phyloP scores from a whole-genome alignment of 805 yeast species.

The Trichomonascus vanleenenianus region DNA sequence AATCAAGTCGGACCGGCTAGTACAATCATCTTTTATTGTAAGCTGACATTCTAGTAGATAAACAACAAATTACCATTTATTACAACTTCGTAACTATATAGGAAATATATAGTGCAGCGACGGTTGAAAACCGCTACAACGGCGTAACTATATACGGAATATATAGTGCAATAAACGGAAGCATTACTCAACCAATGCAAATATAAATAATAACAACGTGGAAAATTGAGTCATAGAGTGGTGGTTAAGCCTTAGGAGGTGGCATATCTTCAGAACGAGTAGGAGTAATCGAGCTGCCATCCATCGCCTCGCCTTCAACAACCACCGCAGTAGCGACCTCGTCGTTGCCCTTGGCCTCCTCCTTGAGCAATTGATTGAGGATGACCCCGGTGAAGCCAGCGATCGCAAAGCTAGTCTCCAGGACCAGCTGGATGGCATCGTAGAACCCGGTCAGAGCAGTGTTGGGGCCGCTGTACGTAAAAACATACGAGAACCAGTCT shows the following conservation, averaged over 20 bases:
- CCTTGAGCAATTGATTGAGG: conserved; percentile 55
- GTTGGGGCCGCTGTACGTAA: conserved; percentile 61
- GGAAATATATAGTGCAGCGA: not conserved
- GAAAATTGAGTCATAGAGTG: too few species aligned
- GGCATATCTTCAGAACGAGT: not conserved
- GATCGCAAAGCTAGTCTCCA: conserved; percentile 68
- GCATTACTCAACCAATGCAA: not conserved
- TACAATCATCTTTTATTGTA: too few species aligned
- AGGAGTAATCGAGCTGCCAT: not conserved
- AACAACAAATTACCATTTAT: too few species aligned
- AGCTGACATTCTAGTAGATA: too few species aligned
- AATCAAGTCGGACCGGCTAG: too few species aligned
- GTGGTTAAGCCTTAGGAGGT: not conserved
- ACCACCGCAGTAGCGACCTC: not conserved
- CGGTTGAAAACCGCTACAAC: not conserved
- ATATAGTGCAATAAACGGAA: not conserved
- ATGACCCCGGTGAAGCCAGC: conserved; percentile 59
- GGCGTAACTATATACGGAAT: not conserved
- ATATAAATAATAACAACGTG: not conserved
- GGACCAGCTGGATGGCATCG: conserved; percentile 59
- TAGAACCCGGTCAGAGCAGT: conserved; percentile 49
- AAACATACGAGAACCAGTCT: conserved; percentile 55
- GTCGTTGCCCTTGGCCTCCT: conserved; percentile 21
- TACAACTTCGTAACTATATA: not conserved
- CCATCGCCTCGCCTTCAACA: conserved; percentile 3